A percentile compares a stretch with the other conserved stretches of the same genome.
phyloP scores from a whole-genome alignment of 805 yeast species.

The Danielozyma ontarioensis region DNA sequence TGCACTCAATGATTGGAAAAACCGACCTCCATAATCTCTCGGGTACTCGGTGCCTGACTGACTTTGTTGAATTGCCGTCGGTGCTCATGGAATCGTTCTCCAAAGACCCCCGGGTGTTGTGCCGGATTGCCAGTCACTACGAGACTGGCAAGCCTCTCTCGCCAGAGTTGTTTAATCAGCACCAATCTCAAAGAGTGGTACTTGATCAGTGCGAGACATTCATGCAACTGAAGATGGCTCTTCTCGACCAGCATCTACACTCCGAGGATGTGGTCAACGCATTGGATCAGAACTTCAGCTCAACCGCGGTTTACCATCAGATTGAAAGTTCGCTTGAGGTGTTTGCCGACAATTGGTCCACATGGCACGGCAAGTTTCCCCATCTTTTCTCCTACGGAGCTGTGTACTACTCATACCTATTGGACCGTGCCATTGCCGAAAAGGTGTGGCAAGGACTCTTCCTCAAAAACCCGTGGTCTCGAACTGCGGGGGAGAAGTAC shows the following conservation, averaged over 20 bases:
- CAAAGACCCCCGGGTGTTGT: conserved; percentile 69
- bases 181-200: conserved; percentile 46
- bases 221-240: conserved; percentile 86
- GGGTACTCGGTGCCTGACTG: conserved; percentile 94
- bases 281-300: conserved; percentile 38
- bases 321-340: conserved; percentile 56
- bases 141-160: conserved; percentile 61
- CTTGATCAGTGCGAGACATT: conserved; percentile 69
- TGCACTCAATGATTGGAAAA: conserved; percentile 94
- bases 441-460: conserved; percentile 77
- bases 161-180: conserved; percentile 40
- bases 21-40: conserved; percentile 86
- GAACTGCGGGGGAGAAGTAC: conserved; percentile 72
- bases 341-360: conserved; percentile 63
- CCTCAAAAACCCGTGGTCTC: conserved; percentile 60
- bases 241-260: conserved; percentile 80
- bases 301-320: conserved; percentile 59
- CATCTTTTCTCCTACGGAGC: conserved; percentile 93
- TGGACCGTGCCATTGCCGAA: conserved; percentile 90
- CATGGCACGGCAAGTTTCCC: conserved; percentile 93
- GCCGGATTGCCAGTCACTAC: conserved; percentile 67
- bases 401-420: conserved; percentile 83
- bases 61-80: conserved; percentile 94
- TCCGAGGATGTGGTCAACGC: conserved; percentile 24
- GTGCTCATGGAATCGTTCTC: conserved; percentile 96